phyloP scores from a whole-genome alignment of 2,329 filamentous ascomycete genomes.

The Anisogramma anomala region DNA sequence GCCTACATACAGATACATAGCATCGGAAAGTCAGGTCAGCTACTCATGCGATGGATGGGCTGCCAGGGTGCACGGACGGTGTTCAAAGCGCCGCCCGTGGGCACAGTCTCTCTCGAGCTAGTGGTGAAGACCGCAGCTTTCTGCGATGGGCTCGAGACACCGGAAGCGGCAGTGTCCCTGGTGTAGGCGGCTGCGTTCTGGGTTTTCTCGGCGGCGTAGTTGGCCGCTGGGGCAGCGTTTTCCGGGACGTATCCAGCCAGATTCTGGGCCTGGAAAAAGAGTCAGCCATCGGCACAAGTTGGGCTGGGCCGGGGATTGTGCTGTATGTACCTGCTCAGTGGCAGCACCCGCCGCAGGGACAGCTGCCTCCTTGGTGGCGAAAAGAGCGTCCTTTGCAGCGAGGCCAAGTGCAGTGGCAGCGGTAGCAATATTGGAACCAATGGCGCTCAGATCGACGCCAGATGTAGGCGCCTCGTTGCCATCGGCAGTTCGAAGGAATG shows the following conservation, averaged over 20 bases:
- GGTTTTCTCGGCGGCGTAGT: not conserved
- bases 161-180: not conserved
- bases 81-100: not conserved
- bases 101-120: not conserved
- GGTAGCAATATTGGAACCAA: not conserved
- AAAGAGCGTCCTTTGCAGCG: not conserved
- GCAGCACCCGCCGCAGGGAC: slow-evolving; percentile 2
- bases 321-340: slow-evolving; percentile 5
- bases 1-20: not conserved
- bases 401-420: slow-evolving; percentile 1
- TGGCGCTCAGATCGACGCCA: not conserved
- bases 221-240: not conserved
- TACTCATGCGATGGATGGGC: not conserved
- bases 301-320: too few species aligned
- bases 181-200: slow-evolving; percentile 1
- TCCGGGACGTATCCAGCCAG: not conserved
- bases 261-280: not conserved
- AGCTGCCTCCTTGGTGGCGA: slow-evolving; percentile 5
- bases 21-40: not conserved
- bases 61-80: not conserved
- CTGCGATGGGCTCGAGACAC: not conserved
- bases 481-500: too few species aligned
- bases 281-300: too few species aligned
- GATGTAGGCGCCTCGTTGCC: too few species aligned
- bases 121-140: too few species aligned